Evolutionary conservation across 129 eudicot genomes (phyloP), one percentile per base, ranked within the genome.

Genomic region (Lactuca saligna): DNA sequence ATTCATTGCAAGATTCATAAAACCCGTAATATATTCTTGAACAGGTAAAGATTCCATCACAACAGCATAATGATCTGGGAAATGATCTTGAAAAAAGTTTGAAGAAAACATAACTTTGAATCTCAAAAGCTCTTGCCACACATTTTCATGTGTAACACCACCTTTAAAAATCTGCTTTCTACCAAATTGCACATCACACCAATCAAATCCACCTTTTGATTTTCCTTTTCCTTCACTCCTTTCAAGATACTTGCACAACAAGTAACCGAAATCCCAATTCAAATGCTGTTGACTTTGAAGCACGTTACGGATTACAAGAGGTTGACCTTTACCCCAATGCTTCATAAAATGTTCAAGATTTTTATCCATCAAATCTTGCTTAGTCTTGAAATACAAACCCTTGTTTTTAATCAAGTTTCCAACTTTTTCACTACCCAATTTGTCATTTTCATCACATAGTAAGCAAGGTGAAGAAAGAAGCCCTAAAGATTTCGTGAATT

Each of bases 241-340:
- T 68, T 83, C 79, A 29, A 89, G 85, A 44, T 86, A 93, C 12
- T 72, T 70, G 37, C 81, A 77, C 46, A 93, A 79, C 78, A 89
- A 69, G 81, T 29, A 69, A 29, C 85, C 71, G 51, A 90, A 90
- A 68, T 84, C 90, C 98, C 96, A 93, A 34, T 80, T 74, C 81
- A 85, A 71, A 35, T 65, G 61, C 1, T 79, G 66, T 41, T 62
- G 74, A 71, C 66, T 41, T 20, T 61, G 70, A 41, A 89, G 66
- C 57, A 85, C 79, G 16, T 82, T 77, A n/a, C 82, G 85, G 35
- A 89, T 80, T 57, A 86, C 57, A 50, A 92, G 63, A 6, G 95
- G 95, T 17, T 89, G 91, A 50, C 96, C 91, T 61, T 77, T 75
- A 34, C 75, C 82, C 98, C 98, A 92, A 75, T 89, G 98, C 35